Evolutionary conservation across 495 filamentous ascomycete species (phyloP), one percentile per base, ranked within the genome.

Genomic region (Hyaloscypha variabilis): DNA sequence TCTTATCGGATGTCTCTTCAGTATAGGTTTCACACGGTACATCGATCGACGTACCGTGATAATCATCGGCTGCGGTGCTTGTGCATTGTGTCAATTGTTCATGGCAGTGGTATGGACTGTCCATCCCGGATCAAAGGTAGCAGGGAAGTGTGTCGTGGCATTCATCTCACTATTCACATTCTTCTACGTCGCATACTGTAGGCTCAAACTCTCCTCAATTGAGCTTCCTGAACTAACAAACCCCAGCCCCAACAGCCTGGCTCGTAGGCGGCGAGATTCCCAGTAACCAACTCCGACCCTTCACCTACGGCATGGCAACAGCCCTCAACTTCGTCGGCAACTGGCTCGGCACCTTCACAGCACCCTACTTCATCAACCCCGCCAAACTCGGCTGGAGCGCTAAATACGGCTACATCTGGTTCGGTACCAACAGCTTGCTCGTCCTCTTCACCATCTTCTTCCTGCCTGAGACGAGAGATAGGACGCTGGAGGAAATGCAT

Each of bases 351-450:
- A 85, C 83, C 2, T 87, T 87, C 59, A 85, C 83, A 1, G 82
- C 83, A 8, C 79, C 85, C 21, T 87, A 88, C 66, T 87, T 88
- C 66, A 87, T 88, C 72, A 87, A 87, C 61, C 63, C 63, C 24
- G 63, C 63, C 23, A 65, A 65, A 25, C 63, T 65, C 29, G 63
- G 69, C 26, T 78, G 76, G 77, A 74, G 72, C 6, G 72, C 78
- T 0, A 76, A 76, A 63, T 80, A 80, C 52, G 77, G 77, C 5
- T 77, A 78, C 52, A 76, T 78, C 17, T 80, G 78, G 78, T 79
- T 78, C 50, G 73, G 65, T 8, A 72, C 77, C 17, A 81, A 81
- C 30, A 55, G 79, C 0, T 66, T 73, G 11, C 76, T 84, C 50
- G 73, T 82, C 17, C 60, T 84, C 0, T 86, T 83, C 69, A 76